Base-by-base conservation (phyloP, 257 asterid species). In the Solanum rostratum region DNA sequence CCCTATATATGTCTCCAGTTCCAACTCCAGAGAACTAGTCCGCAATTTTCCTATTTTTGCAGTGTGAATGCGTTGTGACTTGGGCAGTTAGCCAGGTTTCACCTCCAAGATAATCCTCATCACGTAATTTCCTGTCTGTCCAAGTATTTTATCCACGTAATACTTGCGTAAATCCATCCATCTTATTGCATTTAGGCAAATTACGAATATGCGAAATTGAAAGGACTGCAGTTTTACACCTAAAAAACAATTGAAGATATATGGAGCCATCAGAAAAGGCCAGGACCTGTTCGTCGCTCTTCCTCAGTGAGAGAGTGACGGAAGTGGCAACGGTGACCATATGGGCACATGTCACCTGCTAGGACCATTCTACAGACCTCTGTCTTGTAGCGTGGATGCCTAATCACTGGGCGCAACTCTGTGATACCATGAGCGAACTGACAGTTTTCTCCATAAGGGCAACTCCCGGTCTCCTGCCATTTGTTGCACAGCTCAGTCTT, bases 401-500 rank as follows among this genome's bases (percentile, higher is more conserved):
- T 91, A 52, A 93, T 92, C 86, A 94, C 98, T 5, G 98, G 94
- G 55, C 97, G 91, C 43, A 93, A 91, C 81, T 94, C 98, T 53
- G 90, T 88, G 76, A 94, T 91, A 30, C 96, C 98, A 83, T 94
- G 98, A 6, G 98, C 97, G 55, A 93, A 94, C 85, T 90, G 97
- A 87, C 98, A 94, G 84, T 90, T 90, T 55, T 93, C 93, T 3
- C 90, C 93, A 30, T 93, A 93, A 0, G 98, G 97, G 46, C 98
- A 94, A 24, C 87, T 87, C 6, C 97, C 95, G 3, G 95, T 91
- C 88, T 93, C 95, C 89, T 94, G 93, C 98, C 96, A 94, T 85
- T 93, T 94, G 94, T 94, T 93, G 90, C 98, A 94, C 33, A 94
- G 90, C 93, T 94, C 98, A 2, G 97, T 94, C 84, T 94, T 94